Evolutionary conservation across 2,329 filamentous ascomycete species (phyloP), one percentile per base, ranked within the genome.

Genomic region (Pleoardoris graminearum): DNA sequence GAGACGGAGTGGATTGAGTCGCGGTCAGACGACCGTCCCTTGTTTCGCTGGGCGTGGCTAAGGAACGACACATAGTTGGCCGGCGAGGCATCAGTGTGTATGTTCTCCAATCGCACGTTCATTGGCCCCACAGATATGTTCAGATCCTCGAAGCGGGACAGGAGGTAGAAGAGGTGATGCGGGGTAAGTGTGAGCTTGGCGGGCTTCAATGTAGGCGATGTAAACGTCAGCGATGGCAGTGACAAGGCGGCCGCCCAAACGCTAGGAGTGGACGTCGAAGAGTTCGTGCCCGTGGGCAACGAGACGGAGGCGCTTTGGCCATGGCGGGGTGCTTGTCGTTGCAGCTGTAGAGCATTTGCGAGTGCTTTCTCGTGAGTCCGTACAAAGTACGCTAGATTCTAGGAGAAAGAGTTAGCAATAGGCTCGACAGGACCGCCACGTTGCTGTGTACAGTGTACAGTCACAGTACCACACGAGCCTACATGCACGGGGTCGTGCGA

Each of bases 11-110:
- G 91, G 60, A 97, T 90, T 1, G 94, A 97, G 64, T 91, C 90
- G 50, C 88, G 86, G 75, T 97, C 93, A 42, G 89, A 89, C 59
- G 86, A 83, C 57, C 86, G 86, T 58, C 89, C 88, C 72, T 90
- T 89, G 56, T 89, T 87, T 54, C 89, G 85, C 66, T 93, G 89
- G 21, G 89, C 86, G 66, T 91, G 89, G 69, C 89, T 88, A 57
- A 97, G 82, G 72, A 99, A 99, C 3, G 94, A 97, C 44, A 97
- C 91, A 79, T 97, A 97, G 76, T 94, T 95, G 64, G 89, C 87
- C 19, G 91, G 89, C 5, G 90, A 88, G 3, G 87, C 86, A 64
- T 91, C 91, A 65, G 91, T 89, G 73, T 96, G 91, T 39, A 99
- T 85, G 71, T 96, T 97, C 76, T 99, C 94, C 62, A 97, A 79